Evolutionary conservation across 1,284 basidiomycete genomes (phyloP).

Genomic region (Ganoderma leucocontextum): DNA sequence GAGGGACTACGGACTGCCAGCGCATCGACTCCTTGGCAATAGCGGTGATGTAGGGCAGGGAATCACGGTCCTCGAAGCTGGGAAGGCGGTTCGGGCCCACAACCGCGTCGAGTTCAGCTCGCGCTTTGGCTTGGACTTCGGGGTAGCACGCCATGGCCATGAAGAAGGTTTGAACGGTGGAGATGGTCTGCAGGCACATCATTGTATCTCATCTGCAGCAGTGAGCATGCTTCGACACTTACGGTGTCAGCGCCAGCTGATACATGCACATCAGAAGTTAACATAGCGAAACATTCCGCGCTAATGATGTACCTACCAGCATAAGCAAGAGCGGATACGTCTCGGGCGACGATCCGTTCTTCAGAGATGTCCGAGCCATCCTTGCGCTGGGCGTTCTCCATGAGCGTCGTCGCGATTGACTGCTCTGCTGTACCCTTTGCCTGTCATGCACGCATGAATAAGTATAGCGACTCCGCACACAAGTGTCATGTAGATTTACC

Average conservation of each 20-base stretch:
- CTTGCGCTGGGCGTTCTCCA: constrained; percentile 19
- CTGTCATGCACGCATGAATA: constrained; percentile 7
- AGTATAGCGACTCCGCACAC: no score
- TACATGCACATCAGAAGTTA: not conserved
- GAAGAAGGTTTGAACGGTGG: constrained; percentile 40
- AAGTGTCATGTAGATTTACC: not conserved
- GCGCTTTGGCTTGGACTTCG: constrained; percentile 46
- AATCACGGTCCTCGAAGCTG: constrained; percentile 42
- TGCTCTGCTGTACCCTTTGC: constrained; percentile 20
- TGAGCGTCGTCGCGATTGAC: constrained; percentile 21
- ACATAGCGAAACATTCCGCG: not conserved
- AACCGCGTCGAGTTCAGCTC: constrained; percentile 38
- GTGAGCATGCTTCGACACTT: not conserved
- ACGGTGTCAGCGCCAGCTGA: constrained; percentile 32
- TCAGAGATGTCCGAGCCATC: constrained; percentile 19
- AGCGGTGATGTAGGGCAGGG: constrained; percentile 26
- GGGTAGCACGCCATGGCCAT: constrained; percentile 47
- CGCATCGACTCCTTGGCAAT: constrained; percentile 26
- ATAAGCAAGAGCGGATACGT: constrained; percentile 24
- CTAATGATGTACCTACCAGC: constrained; percentile 18
- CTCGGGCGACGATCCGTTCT: constrained; percentile 20
- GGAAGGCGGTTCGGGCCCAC: constrained; percentile 45
- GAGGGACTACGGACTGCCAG: constrained; percentile 30
- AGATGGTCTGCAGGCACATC: constrained; percentile 19
- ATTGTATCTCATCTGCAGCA: not conserved